Percentiles rank a stretch among this genome's conserved stretches.
Evolutionary conservation across 2,329 filamentous ascomycete species (phyloP).

Genomic region (Xylariaceae sp.): DNA sequence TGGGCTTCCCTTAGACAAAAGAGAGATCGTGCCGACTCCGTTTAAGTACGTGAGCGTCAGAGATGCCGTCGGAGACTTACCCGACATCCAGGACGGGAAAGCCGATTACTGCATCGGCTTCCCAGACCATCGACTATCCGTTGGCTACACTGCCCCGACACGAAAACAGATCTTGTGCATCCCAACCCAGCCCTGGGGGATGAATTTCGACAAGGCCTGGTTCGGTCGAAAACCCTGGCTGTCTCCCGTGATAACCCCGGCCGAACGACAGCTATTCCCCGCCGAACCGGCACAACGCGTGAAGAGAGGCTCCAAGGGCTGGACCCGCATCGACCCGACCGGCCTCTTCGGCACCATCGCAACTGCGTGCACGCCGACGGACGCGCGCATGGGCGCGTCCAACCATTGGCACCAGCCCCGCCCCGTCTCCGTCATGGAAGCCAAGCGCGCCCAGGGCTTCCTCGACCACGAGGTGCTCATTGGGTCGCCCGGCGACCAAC

Average conservation of each 20-base stretch:
- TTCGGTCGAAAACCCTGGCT: constrained; percentile 27
- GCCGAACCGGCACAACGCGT: constrained; percentile 8
- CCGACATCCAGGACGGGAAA: constrained; percentile 62
- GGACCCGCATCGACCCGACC: constrained; percentile 54
- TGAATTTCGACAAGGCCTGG: constrained; percentile 55
- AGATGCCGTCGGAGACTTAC: constrained; percentile 63
- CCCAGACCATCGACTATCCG: constrained; percentile 68
- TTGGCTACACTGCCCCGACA: constrained; percentile 42
- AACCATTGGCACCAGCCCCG: constrained; percentile 71
- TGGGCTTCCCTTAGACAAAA: constrained; percentile 59
- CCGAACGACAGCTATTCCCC: constrained; percentile 47
- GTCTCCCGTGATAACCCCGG: constrained; percentile 38
- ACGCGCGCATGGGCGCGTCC: constrained; percentile 56
- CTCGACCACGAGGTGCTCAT: constrained; percentile 71
- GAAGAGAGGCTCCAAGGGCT: constrained; percentile 45
- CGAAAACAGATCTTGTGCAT: constrained; percentile 58
- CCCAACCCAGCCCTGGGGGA: constrained; percentile 59
- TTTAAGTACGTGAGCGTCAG: constrained; percentile 60
- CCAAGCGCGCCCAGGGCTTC: constrained; percentile 69
- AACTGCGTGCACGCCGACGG: constrained; percentile 53
- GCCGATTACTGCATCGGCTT: constrained; percentile 63
- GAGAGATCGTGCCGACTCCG: constrained; percentile 55
- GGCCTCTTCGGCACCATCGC: constrained; percentile 65
- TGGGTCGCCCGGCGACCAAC: constrained; percentile 58
- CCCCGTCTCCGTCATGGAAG: constrained; percentile 66